Base-by-base conservation (phyloP, 2,329 filamentous ascomycete species). In the Xylaria sp. region DNA sequence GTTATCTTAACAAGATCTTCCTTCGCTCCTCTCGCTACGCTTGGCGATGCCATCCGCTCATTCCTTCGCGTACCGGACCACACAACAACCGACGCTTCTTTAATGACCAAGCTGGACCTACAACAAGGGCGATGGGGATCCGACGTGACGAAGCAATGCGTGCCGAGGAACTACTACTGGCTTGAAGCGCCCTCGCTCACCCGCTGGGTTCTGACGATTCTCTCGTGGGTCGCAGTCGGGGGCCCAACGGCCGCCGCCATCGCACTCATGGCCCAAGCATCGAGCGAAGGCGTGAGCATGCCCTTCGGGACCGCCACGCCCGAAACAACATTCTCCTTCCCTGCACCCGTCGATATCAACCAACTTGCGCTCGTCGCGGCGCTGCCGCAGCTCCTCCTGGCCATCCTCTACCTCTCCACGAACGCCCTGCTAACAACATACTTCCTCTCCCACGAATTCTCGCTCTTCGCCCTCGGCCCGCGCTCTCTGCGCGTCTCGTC, bases 361-460 rank as follows among this genome's bases (percentile, higher is more conserved):
- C 78, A 65, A 32, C 69, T 61, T 71, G 73, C 67, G 3, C 69
- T 87, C 34, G 58, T 86, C n/a, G 77, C 81, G 11, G 79, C 81
- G 27, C 73, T 85, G 11, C 85, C 85, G 1, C 85, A 87, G 9
- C 75, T 87, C 4, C 80, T 86, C 21, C 76, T 86, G 14, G 82
- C 79, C 5, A 64, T 79, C 12, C 79, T 87, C 8, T 88, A 87
- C 75, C 76, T 87, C 36, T 73, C 80, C 11, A 78, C 78, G 55
- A 85, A 87, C 77, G 76, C 81, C 4, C 79, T 86, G 24, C 75
- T 87, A 14, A 83, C 83, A 1, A 76, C 80, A 2, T 85, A 83
- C 75, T 85, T 80, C 73, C 78, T 87, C 47, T 85, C 84, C 1
- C 82, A 85, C 76, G 85, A 88, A 74, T 78, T 84, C 54, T 80